Percentiles rank a stretch among this genome's conserved stretches.
phyloP scores from a whole-genome alignment of 148 eudicot species.

The Amaranthus hypochondriacus region DNA sequence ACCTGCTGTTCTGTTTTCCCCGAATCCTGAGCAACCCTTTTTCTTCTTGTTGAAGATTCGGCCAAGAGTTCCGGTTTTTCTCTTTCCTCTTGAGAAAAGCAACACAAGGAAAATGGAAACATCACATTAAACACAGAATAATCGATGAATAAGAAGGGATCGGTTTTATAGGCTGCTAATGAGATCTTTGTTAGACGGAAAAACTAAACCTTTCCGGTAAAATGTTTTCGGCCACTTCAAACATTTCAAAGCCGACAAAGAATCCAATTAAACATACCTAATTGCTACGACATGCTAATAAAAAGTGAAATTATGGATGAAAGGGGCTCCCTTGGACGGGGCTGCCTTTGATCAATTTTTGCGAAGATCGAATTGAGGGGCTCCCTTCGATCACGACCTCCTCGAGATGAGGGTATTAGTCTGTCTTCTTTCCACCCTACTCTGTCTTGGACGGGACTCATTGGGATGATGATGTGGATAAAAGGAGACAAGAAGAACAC shows the following conservation, averaged over 20 bases:
- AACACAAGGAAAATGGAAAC: slow-evolving; percentile 10
- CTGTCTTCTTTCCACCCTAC: too few relatives aligned
- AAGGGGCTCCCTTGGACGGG: too few relatives aligned
- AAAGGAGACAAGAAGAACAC: background rate
- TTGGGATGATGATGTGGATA: background rate
- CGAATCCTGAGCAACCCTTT: slow-evolving; percentile 84
- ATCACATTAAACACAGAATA: slow-evolving; percentile 9
- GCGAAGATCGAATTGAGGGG: too few relatives aligned
- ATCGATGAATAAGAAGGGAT: background rate
- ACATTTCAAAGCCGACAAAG: background rate
- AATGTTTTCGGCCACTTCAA: background rate
- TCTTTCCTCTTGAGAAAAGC: slow-evolving; percentile 70
- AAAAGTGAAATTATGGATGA: too few relatives aligned
- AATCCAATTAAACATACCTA: too few relatives aligned
- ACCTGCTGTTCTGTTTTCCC: slow-evolving; percentile 98
- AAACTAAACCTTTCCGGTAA: background rate
- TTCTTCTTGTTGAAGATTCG: slow-evolving; percentile 78
- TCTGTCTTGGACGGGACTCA: too few relatives aligned
- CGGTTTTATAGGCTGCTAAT: background rate
- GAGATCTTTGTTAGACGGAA: background rate
- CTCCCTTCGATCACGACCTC: too few relatives aligned
- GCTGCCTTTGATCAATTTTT: too few relatives aligned
- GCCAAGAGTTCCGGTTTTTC: slow-evolving; percentile 94
- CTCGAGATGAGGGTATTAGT: too few relatives aligned
- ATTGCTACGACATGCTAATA: background rate